Conservation (phyloP, 306 rosid genomes). For the Mimosa bimucronata region DNA sequence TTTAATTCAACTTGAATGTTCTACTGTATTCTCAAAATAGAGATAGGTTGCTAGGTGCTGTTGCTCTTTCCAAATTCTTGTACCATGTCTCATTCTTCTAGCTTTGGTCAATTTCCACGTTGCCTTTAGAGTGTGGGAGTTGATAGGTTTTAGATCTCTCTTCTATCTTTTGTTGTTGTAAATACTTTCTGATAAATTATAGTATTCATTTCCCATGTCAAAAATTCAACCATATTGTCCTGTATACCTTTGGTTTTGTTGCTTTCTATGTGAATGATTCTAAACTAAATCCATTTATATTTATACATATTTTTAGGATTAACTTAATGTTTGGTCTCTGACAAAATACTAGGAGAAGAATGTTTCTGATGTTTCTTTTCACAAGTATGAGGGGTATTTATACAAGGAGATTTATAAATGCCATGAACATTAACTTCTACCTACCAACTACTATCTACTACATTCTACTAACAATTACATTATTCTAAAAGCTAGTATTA, state of each 20-base stretch:
- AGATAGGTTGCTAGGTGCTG: not conserved
- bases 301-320: too few relatives aligned
- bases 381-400: too few relatives aligned
- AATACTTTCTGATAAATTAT: not conserved
- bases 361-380: too few relatives aligned
- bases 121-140: not conserved
- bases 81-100: not conserved
- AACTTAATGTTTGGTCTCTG: too few relatives aligned
- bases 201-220: not conserved
- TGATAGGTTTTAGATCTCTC: not conserved
- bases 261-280: not conserved
- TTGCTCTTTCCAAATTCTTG: not conserved
- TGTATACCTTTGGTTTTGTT: not conserved
- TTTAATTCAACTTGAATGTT: constrained; percentile 1
- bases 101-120: not conserved
- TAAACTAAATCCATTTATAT: not conserved
- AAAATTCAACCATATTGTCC: not conserved
- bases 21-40: not conserved
- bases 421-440: too few relatives aligned
- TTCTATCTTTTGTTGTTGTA: not conserved
- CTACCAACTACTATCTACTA: too few relatives aligned
- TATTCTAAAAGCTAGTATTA: too few relatives aligned
- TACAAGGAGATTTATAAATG: too few relatives aligned
- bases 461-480: too few relatives aligned
- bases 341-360: too few relatives aligned